A percentile compares a stretch with the other conserved stretches of the same genome.
Evolutionary conservation across 1,139 yeast genomes (phyloP).

Genomic region (Saccharomyces hybrid): DNA sequence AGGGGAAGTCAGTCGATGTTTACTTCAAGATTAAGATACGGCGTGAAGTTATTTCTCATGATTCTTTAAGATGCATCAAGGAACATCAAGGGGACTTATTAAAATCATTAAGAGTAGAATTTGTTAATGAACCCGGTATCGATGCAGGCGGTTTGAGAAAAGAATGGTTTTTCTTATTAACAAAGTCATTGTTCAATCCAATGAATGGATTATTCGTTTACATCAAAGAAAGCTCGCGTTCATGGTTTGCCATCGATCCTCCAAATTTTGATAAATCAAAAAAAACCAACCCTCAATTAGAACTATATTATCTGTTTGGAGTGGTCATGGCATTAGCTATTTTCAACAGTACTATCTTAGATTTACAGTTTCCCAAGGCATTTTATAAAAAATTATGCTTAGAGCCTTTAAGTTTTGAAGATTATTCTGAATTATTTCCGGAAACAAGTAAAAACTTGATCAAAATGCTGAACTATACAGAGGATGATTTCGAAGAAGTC

Average conservation of each 20-base stretch:
- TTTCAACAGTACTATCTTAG: conserved; percentile 81
- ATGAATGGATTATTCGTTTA: conserved; percentile 53
- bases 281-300: conserved; percentile 25
- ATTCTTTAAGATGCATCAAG: conserved; percentile 64
- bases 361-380: conserved; percentile 66
- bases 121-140: conserved; percentile 80
- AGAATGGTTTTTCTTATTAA: conserved; percentile 82
- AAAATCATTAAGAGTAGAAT: conserved; percentile 70
- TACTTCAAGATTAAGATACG: conserved; percentile 62
- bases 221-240: conserved; percentile 59
- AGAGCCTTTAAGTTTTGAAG: conserved; percentile 49
- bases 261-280: conserved; percentile 27
- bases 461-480: conserved; percentile 44
- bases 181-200: conserved; percentile 62
- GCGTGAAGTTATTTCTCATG: conserved; percentile 60
- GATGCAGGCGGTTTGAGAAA: conserved; percentile 93
- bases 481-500: conserved; percentile 39
- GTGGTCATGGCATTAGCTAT: conserved; percentile 84
- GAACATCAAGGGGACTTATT: conserved; percentile 50
- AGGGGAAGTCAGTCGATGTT: conserved; percentile 54
- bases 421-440: conserved; percentile 63
- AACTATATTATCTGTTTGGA: conserved; percentile 66
- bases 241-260: conserved; percentile 64
- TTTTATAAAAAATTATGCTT: conserved; percentile 68
- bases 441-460: conserved; percentile 51